These are phyloP conservation scores for Penicillium sp. DNA, from an alignment of 2,329 filamentous ascomycete genomes.

Conservation along the genomic window DNA sequence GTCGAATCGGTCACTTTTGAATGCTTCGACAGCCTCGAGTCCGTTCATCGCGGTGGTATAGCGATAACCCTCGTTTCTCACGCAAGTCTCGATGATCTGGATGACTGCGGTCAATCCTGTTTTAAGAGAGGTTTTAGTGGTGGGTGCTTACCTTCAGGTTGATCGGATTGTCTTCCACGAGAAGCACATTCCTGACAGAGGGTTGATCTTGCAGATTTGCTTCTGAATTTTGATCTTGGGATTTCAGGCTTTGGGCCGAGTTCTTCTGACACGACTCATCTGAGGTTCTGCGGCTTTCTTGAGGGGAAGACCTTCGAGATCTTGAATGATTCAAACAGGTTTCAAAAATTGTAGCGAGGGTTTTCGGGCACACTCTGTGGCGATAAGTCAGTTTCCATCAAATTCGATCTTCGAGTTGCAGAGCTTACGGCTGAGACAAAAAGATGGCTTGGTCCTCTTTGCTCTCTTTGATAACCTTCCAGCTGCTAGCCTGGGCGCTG, in stretches of 20 bases:
- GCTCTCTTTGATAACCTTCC: slow-evolving; percentile 13
- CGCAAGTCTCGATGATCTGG: slow-evolving; percentile 14
- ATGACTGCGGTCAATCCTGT: not conserved
- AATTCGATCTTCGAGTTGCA: not conserved
- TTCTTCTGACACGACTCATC: not conserved
- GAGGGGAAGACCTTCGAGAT: not conserved
- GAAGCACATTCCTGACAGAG: slow-evolving; percentile 24
- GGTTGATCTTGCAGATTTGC: no score
- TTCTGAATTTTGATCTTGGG: no score
- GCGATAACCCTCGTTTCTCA: slow-evolving; percentile 9
- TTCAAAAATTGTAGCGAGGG: slow-evolving; percentile 14
- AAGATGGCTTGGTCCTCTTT: slow-evolving; percentile 17
- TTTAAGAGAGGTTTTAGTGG: not conserved
- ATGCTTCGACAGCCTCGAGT: slow-evolving; percentile 16
- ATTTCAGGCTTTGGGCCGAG: not conserved
- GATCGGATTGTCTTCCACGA: slow-evolving; percentile 38
- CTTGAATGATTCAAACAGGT: slow-evolving; percentile 9
- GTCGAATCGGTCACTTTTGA: slow-evolving; percentile 11
- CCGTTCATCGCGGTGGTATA: slow-evolving; percentile 17
- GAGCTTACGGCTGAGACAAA: slow-evolving; percentile 20
- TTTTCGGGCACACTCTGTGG: slow-evolving; percentile 22
- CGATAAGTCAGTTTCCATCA: no score
- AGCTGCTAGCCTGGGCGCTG: slow-evolving; percentile 12
- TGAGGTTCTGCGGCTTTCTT: not conserved
- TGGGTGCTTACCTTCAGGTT: slow-evolving; percentile 29